Evolutionary conservation across 805 yeast genomes (phyloP).

Genomic region (Metschnikowia vanudenii): DNA sequence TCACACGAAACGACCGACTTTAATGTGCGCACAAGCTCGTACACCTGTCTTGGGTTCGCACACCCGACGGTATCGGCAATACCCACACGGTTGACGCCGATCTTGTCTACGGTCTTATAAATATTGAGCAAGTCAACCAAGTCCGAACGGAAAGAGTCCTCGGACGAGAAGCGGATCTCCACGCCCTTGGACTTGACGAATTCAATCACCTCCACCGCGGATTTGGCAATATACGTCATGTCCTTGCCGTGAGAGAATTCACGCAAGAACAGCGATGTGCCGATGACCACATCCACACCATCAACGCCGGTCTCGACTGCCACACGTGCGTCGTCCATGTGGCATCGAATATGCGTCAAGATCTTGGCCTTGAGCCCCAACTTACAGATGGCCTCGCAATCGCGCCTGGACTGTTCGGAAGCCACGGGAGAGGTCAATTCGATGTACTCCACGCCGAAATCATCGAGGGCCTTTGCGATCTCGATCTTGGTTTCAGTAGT

Average conservation of each 20-base stretch:
- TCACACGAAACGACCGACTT: slow-evolving; percentile 93
- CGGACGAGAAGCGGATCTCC: slow-evolving; percentile 94
- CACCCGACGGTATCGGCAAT: slow-evolving; percentile 99
- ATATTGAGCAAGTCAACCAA: slow-evolving; percentile 92
- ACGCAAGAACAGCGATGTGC: slow-evolving; percentile 93
- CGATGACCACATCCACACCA: slow-evolving; percentile 98
- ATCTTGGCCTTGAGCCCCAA: slow-evolving; percentile 94
- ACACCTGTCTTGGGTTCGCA: slow-evolving; percentile 98
- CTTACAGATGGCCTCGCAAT: slow-evolving; percentile 98
- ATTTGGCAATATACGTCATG: slow-evolving; percentile 94
- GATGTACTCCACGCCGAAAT: slow-evolving; percentile 96
- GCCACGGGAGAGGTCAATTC: slow-evolving; percentile 98
- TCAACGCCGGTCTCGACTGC: slow-evolving; percentile 99
- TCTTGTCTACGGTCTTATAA: slow-evolving; percentile 93
- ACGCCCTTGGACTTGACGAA: slow-evolving; percentile 95
- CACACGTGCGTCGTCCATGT: slow-evolving; percentile 96
- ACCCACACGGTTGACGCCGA: slow-evolving; percentile 98
- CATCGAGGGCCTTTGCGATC: slow-evolving; percentile 95
- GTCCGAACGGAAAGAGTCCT: slow-evolving; percentile 96
- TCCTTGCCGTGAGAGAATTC: slow-evolving; percentile 97
- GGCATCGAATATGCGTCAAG: slow-evolving; percentile 95
- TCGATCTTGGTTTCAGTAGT: slow-evolving; percentile 92
- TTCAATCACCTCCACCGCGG: slow-evolving; percentile 95
- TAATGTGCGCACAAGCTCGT: slow-evolving; percentile 91
- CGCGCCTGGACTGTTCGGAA: slow-evolving; percentile 85